Evolutionary conservation across 2,329 filamentous ascomycete genomes (phyloP).

Genomic region (Penicillium sp.): DNA sequence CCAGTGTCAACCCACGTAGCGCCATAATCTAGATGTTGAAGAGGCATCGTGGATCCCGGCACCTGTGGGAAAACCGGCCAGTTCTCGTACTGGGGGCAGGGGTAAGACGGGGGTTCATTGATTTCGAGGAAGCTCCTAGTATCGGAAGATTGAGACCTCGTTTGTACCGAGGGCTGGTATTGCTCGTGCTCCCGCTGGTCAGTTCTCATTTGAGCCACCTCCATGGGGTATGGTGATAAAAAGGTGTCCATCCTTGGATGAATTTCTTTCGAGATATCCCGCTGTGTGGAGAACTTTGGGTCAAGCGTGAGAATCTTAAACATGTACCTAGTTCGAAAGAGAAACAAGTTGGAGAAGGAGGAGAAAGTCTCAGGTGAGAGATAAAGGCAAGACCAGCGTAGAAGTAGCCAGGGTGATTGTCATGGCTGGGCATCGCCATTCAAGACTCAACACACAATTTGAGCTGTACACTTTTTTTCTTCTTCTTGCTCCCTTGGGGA

Average conservation of each 20-base stretch:
- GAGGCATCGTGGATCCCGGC: constrained; percentile 21
- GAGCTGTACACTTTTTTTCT: constrained; percentile 23
- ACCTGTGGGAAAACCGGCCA: constrained; percentile 31
- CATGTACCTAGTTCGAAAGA: constrained; percentile 13
- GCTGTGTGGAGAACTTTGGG: neutral
- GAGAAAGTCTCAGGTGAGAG: constrained; percentile 10
- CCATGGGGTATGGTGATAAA: constrained; percentile 22
- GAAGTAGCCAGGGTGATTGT: constrained; percentile 19
- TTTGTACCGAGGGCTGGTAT: constrained; percentile 21
- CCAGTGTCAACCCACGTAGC: constrained; percentile 9
- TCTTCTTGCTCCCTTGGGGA: constrained; percentile 2
- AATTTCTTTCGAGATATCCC: neutral
- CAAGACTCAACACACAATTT: constrained; percentile 17
- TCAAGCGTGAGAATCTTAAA: constrained; percentile 10
- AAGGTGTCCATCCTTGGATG: constrained; percentile 29
- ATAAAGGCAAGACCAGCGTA: constrained; percentile 15
- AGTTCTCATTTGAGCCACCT: constrained; percentile 27
- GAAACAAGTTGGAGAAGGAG: constrained; percentile 13
- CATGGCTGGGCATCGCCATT: constrained; percentile 17
- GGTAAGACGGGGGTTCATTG: constrained; percentile 18
- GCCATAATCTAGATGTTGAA: constrained; percentile 19
- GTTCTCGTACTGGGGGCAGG: constrained; percentile 18
- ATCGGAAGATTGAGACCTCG: constrained; percentile 15
- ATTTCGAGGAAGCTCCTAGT: constrained; percentile 18
- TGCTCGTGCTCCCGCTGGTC: constrained; percentile 26